Evolutionary conservation across 2,329 filamentous ascomycete genomes (phyloP).

Genomic region (Beauveria pseudobassiana): DNA sequence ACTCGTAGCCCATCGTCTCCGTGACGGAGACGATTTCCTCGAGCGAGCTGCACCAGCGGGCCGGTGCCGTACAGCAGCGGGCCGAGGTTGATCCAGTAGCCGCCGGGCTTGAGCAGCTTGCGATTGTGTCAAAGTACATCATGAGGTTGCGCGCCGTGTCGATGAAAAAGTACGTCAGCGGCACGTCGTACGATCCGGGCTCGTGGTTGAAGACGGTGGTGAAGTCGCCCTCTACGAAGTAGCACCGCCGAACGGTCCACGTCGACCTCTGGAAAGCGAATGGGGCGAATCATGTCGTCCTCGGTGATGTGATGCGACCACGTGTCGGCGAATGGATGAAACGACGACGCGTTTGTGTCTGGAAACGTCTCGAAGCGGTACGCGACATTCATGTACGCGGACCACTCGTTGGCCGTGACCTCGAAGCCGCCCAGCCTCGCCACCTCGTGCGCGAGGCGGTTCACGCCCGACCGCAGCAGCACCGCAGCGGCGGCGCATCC

Average conservation of each 20-base stretch:
- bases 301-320: slow-evolving; percentile 48
- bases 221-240: slow-evolving; percentile 51
- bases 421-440: slow-evolving; percentile 39
- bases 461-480: slow-evolving; percentile 45
- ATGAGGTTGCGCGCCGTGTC: slow-evolving; percentile 51
- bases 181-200: slow-evolving; percentile 33
- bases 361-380: slow-evolving; percentile 38
- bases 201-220: slow-evolving; percentile 30
- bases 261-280: slow-evolving; percentile 37
- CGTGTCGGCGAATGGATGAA: slow-evolving; percentile 48
- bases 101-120: slow-evolving; percentile 36
- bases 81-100: slow-evolving; percentile 49
- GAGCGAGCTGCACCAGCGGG: slow-evolving; percentile 47
- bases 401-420: slow-evolving; percentile 51
- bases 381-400: slow-evolving; percentile 47
- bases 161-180: slow-evolving; percentile 54
- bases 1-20: slow-evolving; percentile 44
- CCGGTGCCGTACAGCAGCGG: slow-evolving; percentile 48
- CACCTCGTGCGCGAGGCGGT: slow-evolving; percentile 45
- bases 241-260: slow-evolving; percentile 31
- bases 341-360: slow-evolving; percentile 17
- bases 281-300: slow-evolving; percentile 35
- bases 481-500: slow-evolving; percentile 24
- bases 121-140: slow-evolving; percentile 47
- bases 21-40: slow-evolving; percentile 43